These are phyloP conservation scores for Verticillium tricorpus DNA, from an alignment of 2,329 filamentous ascomycete genomes.

Conservation along the genomic window DNA sequence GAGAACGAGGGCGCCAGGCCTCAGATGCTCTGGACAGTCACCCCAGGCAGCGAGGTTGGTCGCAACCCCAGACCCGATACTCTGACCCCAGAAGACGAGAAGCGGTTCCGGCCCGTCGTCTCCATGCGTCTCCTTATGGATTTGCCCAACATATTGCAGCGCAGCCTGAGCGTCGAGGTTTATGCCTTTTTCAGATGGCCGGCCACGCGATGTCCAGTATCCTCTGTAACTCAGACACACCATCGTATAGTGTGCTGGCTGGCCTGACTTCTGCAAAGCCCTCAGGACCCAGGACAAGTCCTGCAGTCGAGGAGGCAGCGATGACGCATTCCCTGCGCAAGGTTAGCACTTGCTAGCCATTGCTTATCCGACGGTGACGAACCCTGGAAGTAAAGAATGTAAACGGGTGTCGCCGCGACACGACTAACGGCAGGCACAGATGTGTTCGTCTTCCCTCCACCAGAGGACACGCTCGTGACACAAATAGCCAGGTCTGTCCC, in stretches of 20 bases:
- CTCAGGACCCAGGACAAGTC: slow-evolving; percentile 50
- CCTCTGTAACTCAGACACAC: slow-evolving; percentile 62
- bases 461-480: slow-evolving; percentile 38
- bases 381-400: slow-evolving; percentile 56
- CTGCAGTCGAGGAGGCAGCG: slow-evolving; percentile 51
- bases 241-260: slow-evolving; percentile 36
- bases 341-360: slow-evolving; percentile 1
- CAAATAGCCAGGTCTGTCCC: slow-evolving; percentile 61
- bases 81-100: slow-evolving; percentile 71
- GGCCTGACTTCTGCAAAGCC: slow-evolving; percentile 33
- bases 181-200: slow-evolving; percentile 66
- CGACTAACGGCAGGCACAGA: slow-evolving; percentile 1
- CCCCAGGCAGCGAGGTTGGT: slow-evolving; percentile 49
- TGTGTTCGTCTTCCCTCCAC: slow-evolving; percentile 9
- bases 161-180: slow-evolving; percentile 63
- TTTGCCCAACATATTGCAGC: slow-evolving; percentile 53
- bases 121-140: slow-evolving; percentile 23
- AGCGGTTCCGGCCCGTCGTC: slow-evolving; percentile 13
- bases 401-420: slow-evolving; percentile 31
- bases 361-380: slow-evolving; percentile 4
- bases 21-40: slow-evolving; percentile 29
- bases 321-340: slow-evolving; percentile 52
- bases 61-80: slow-evolving; percentile 68
- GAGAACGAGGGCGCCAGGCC: slow-evolving; percentile 52
- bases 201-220: slow-evolving; percentile 73